phyloP scores from a whole-genome alignment of 2,329 filamentous ascomycete genomes.

The Colletotrichum sp. region DNA sequence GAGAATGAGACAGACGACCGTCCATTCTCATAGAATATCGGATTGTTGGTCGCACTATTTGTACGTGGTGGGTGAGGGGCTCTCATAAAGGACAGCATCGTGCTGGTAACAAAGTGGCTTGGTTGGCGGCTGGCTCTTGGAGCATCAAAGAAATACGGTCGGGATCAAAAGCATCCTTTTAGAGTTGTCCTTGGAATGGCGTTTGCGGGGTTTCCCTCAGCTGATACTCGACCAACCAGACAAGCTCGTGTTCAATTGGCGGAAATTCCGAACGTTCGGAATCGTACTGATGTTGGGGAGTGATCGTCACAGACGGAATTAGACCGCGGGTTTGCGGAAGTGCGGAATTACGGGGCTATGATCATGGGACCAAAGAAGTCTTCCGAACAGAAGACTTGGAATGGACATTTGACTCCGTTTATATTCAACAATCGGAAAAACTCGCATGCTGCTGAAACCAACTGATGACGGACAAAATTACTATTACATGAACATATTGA shows the following conservation, averaged over 20 bases:
- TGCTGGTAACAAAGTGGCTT: background rate
- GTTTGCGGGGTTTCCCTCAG: background rate
- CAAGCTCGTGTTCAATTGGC: background rate
- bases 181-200: background rate
- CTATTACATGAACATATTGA: background rate
- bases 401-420: background rate
- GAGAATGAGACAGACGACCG: constrained; percentile 23
- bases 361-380: background rate
- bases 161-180: background rate
- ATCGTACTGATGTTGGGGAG: background rate
- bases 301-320: background rate
- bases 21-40: constrained; percentile 25
- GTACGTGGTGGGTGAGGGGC: constrained; percentile 15
- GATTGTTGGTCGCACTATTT: constrained; percentile 21
- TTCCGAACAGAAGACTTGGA: background rate
- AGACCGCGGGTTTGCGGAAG: background rate
- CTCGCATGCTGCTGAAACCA: background rate
- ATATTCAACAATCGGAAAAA: background rate
- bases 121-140: background rate
- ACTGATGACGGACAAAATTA: background rate
- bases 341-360: background rate
- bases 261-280: background rate
- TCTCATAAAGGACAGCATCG: constrained; percentile 26
- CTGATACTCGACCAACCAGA: background rate
- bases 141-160: background rate